Percentiles rank a stretch among this genome's conserved stretches.
Conservation (phyloP, 139 green algal genomes). For the Ostreobium quekettii region DNA sequence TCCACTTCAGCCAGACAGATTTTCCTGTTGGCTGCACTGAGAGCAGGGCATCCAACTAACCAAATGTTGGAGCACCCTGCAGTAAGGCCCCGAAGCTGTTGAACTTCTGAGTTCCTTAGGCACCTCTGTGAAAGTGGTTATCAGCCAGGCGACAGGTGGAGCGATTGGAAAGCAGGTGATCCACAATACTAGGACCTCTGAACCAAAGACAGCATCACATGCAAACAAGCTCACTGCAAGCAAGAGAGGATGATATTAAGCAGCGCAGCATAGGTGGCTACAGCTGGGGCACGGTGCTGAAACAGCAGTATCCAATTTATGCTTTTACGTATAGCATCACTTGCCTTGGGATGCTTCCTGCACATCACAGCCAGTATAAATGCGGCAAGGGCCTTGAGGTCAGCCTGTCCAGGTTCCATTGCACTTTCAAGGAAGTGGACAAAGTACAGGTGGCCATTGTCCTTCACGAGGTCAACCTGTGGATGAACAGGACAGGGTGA, state of each 20-base stretch:
- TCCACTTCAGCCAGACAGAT: no score
- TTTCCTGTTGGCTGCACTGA: no score
- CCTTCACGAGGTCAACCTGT: constrained; percentile 84
- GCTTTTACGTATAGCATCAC: not conserved
- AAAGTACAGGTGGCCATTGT: constrained; percentile 94
- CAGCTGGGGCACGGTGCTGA: not conserved
- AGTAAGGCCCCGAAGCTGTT: no score
- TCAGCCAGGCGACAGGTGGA: no score
- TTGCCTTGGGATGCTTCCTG: constrained; percentile 57
- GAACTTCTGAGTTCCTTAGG: no score
- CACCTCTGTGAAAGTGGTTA: no score
- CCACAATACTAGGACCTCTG: constrained; percentile 18
- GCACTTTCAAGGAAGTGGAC: constrained; percentile 77
- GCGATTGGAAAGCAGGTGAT: constrained; percentile 29
- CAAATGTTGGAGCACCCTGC: no score
- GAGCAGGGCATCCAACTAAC: no score
- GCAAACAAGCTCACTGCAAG: not conserved
- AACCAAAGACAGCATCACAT: constrained; percentile 20
- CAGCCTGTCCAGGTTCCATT: constrained; percentile 18
- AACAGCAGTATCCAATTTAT: not conserved
- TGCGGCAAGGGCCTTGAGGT: constrained; percentile 54
- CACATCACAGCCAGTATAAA: constrained; percentile 92
- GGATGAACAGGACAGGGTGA: not conserved
- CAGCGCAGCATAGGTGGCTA: constrained; percentile 36
- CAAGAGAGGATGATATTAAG: constrained; percentile 33